Evolutionary conservation across 805 yeast species (phyloP), one percentile per base, ranked within the genome.

Genomic region (Lipomyces orientalis): DNA sequence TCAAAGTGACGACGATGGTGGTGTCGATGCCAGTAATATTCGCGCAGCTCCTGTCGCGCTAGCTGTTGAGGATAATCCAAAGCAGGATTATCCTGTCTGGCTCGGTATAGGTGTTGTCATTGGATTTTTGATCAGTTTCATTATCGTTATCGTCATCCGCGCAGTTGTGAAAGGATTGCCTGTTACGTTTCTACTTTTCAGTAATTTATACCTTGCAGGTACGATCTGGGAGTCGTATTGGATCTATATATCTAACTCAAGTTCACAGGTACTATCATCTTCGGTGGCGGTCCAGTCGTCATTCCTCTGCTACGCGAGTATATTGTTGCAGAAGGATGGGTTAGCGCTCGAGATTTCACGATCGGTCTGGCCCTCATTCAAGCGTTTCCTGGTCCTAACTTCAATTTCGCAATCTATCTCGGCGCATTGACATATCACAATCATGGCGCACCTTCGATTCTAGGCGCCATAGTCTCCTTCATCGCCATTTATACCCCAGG

Each of bases 251-350:
- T 43, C 49, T 43, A n/a, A 43, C 10, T 1, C 4, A 16, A 16
- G 5, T 51, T 34, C 19, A 10, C 14, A 58, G 69, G 69, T 14
- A 68, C 71, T 2, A 66, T 68, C 49, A 68, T 68, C 5, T 68
- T 68, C 31, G 71, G 71, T 12, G 70, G 71, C 5, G 71, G 71
- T 8, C 70, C 71, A 1, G 70, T 68, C 22, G 70, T 68, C 29
- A 68, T 68, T 62, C 70, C 71, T 4, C 60, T 68, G 25, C 56
- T 68, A 33, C 71, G 71, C 7, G 64, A 66, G 34, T 68, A 68
- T 37, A 68, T 60, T 34, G 71, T 68, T 7, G n/a, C 64, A 4
- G 66, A 66, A 39, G 68, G 70, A 19, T 65, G 71, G 71, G 71
- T 68, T 2, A 29, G 62, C n/a, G 25, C 64, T 16, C 66, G 71